Evolutionary conservation across 2,329 filamentous ascomycete genomes (phyloP).

Genomic region (Metarhizium humberi): DNA sequence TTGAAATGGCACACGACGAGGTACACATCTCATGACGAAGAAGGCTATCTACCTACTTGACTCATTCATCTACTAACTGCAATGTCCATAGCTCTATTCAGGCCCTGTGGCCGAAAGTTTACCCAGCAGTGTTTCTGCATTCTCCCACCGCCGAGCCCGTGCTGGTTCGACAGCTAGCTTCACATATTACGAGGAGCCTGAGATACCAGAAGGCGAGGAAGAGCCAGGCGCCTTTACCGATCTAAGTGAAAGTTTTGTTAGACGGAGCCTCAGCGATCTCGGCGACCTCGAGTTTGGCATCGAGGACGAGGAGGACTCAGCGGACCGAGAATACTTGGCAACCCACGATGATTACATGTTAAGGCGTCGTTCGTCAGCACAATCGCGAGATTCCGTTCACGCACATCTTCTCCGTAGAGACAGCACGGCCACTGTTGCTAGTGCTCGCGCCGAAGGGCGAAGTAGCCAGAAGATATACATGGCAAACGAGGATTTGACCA

Average conservation of each 20-base stretch:
- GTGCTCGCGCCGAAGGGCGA: constrained; percentile 52
- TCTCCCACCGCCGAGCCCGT: constrained; percentile 71
- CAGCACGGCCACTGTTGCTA: constrained; percentile 60
- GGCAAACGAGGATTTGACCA: constrained; percentile 84
- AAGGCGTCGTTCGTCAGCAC: constrained; percentile 53
- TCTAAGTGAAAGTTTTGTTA: constrained; percentile 14
- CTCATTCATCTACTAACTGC: background rate
- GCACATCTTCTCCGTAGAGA: constrained; percentile 61
- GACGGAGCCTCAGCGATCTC: constrained; percentile 26
- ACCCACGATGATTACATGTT: constrained; percentile 37
- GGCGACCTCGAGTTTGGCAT: constrained; percentile 31
- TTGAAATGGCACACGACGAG: constrained; percentile 98
- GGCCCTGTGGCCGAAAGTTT: constrained; percentile 92
- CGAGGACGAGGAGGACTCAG: constrained; percentile 28
- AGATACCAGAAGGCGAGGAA: constrained; percentile 21
- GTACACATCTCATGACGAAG: constrained; percentile 29
- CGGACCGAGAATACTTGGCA: constrained; percentile 31
- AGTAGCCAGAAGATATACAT: constrained; percentile 89
- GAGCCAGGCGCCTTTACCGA: constrained; percentile 20
- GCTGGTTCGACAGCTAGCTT: constrained; percentile 84
- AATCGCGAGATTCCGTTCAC: constrained; percentile 46
- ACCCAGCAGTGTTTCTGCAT: constrained; percentile 88
- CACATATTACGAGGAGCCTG: constrained; percentile 65
- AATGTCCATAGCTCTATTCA: constrained; percentile 58
- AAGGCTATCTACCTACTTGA: background rate